A percentile compares a stretch with the other conserved stretches of the same genome.
phyloP scores from a whole-genome alignment of 2,329 filamentous ascomycete species.

The Aspergillus cejpii region DNA sequence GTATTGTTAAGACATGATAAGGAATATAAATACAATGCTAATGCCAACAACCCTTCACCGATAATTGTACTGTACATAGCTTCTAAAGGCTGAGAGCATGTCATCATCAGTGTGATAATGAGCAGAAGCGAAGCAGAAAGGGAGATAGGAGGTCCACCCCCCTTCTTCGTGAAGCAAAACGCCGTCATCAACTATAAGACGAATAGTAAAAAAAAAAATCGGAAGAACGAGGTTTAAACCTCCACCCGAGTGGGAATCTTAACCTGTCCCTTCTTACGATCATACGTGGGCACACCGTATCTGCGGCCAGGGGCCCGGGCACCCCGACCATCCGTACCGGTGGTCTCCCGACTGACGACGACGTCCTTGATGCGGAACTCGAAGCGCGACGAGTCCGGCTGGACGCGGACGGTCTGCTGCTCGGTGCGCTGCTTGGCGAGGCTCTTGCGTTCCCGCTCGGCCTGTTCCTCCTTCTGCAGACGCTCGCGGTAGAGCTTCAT shows the following conservation, averaged over 20 bases:
- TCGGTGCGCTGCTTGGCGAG: constrained; percentile 40
- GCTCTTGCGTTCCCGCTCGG: constrained; percentile 36
- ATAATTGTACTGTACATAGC: constrained; percentile 36
- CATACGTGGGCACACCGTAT: constrained; percentile 57
- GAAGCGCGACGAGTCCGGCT: constrained; percentile 47
- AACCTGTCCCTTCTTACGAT: constrained; percentile 56
- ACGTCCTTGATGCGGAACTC: constrained; percentile 55
- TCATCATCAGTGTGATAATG: neutral
- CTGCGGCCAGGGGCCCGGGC: constrained; percentile 50
- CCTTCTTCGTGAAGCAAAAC: too few species aligned
- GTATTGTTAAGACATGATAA: constrained; percentile 1
- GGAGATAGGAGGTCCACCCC: too few species aligned
- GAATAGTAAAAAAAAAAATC: constrained; percentile 61
- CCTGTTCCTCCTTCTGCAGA: constrained; percentile 36
- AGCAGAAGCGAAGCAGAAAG: neutral
- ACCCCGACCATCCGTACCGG: constrained; percentile 50
- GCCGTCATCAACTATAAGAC: neutral
- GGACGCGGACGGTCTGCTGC: constrained; percentile 38
- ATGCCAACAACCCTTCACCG: constrained; percentile 1
- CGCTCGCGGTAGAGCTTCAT: constrained; percentile 41
- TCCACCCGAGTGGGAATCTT: constrained; percentile 59
- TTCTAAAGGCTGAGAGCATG: constrained; percentile 24
- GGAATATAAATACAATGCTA: constrained; percentile 6
- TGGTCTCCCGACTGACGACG: constrained; percentile 49
- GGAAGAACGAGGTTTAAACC: constrained; percentile 37